Percentiles rank a stretch among this genome's conserved stretches.
These are phyloP conservation scores for Trametes elegans DNA, from an alignment of 768 basidiomycete species.

Conservation along the genomic window DNA sequence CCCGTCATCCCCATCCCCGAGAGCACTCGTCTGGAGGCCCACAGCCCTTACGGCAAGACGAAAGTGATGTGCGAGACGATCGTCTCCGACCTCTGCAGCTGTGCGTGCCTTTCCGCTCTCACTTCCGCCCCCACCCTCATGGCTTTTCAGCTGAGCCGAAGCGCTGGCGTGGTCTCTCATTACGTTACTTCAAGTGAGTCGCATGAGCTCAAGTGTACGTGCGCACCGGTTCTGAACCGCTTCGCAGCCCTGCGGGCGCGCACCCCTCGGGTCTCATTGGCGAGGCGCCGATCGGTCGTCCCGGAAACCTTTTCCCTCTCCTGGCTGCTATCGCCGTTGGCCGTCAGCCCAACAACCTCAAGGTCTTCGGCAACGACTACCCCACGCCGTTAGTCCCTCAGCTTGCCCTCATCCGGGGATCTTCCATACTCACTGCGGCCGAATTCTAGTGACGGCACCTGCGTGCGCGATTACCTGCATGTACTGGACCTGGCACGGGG, in stretches of 20 bases:
- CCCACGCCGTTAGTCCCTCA: constrained; percentile 69
- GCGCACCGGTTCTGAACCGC: constrained; percentile 2
- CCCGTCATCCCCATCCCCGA: constrained; percentile 93
- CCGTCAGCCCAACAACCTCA: constrained; percentile 55
- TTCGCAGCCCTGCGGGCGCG: constrained; percentile 87
- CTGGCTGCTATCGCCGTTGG: constrained; percentile 95
- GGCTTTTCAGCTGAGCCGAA: constrained; percentile 54
- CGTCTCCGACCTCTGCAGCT: constrained; percentile 82
- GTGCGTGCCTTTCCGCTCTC: constrained; percentile 37
- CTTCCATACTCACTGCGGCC: neutral
- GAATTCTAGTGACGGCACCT: constrained; percentile 79
- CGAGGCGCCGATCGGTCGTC: constrained; percentile 94
- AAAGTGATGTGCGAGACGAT: constrained; percentile 93
- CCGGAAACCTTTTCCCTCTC: constrained; percentile 91
- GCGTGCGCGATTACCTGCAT: constrained; percentile 94
- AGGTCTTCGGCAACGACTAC: constrained; percentile 96
- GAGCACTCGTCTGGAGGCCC: constrained; percentile 79
- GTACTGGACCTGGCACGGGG: constrained; percentile 94
- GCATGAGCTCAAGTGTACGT: neutral
- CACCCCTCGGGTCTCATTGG: constrained; percentile 95
- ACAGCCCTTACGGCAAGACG: constrained; percentile 94
- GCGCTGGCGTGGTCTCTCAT: constrained; percentile 78
- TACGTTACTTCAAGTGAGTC: constrained; percentile 94
- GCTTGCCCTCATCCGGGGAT: neutral
- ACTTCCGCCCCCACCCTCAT: neutral